Base-by-base conservation (phyloP, 2,329 filamentous ascomycete species). In the Sporothrix brunneoviolacea region DNA sequence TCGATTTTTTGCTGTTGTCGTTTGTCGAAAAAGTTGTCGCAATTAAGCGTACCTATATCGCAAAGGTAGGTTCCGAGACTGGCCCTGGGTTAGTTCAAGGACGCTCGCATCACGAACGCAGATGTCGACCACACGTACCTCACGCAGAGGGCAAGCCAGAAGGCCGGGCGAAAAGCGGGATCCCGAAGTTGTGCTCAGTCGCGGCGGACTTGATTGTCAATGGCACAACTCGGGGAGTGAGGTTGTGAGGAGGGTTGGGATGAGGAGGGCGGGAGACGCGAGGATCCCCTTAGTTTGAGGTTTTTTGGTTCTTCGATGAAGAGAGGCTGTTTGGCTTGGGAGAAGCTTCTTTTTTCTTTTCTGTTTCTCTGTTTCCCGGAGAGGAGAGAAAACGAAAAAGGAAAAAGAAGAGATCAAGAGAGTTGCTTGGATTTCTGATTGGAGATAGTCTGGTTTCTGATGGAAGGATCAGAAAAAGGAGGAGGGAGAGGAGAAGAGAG, bases 71-170 rank as follows among this genome's bases (percentile, higher is more conserved):
- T 61, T 63, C 60, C 59, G 59, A 63, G 56, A 63, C 63, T 65
- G 55, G 10, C 15, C 3, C 8, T n/a, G n/a, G 10, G 52, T 55
- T 22, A 55, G 55, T 19, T 21, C 18, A n/a, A 5, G 30, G 4
- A 15, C 9, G 15, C 13, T n/a, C n/a, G n/a, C n/a, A n/a, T n/a
- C n/a, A n/a, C n/a, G n/a, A n/a, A n/a, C n/a, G n/a, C n/a, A n/a
- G n/a, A n/a, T n/a, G 30, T 15, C 7, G 8, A n/a, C 28, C 28
- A 44, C 72, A 60, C 68, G n/a, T n/a, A 89, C 86, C 84, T 90
- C 84, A 83, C 84, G 83, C 84, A 88, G 82, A 78, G 82, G 78
- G 82, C 83, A 85, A 87, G 83, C 83, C 82, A 83, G 80, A 77
- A 79, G 81, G 84, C 84, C 84, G 84, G 86, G 84, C 83, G 61